Evolutionary conservation across 345 rosid species (phyloP).

Genomic region (Pistacia atlantica): DNA sequence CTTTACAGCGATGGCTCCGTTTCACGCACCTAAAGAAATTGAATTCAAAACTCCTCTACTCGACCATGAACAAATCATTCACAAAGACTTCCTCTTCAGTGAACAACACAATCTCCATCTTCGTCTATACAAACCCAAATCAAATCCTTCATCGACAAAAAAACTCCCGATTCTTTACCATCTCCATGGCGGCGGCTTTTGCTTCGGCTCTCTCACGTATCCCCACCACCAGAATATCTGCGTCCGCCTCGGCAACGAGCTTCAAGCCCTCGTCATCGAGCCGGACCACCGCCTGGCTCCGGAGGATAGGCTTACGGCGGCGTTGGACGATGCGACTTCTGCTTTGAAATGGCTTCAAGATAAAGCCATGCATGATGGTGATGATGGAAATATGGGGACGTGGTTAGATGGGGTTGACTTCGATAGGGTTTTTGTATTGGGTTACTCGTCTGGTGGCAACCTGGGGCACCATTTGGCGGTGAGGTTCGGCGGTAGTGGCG

Average conservation of each 20-base stretch:
- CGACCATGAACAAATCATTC: not conserved
- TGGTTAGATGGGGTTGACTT: constrained; percentile 34
- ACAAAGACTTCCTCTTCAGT: constrained; percentile 20
- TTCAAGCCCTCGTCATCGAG: constrained; percentile 38
- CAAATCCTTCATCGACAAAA: not conserved
- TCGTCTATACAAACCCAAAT: constrained; percentile 23
- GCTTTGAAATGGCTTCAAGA: constrained; percentile 34
- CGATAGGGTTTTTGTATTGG: constrained; percentile 38
- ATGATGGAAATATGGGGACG: constrained; percentile 6
- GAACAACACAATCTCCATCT: constrained; percentile 14
- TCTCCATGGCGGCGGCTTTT: constrained; percentile 56
- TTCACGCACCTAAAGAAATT: constrained; percentile 10
- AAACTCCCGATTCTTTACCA: constrained; percentile 18
- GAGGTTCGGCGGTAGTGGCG: constrained; percentile 22
- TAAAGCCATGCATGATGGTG: constrained; percentile 17
- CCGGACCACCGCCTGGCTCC: constrained; percentile 53
- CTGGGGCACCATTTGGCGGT: constrained; percentile 53
- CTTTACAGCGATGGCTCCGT: constrained; percentile 32
- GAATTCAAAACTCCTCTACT: constrained; percentile 5
- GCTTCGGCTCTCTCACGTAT: constrained; percentile 42
- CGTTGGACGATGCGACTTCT: constrained; percentile 39
- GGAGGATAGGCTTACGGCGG: constrained; percentile 49
- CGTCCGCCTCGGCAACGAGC: constrained; percentile 31
- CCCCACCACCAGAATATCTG: constrained; percentile 47
- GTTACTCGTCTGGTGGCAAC: constrained; percentile 55